These are phyloP conservation scores for Cladophialophora exuberans DNA, from an alignment of 2,329 filamentous ascomycete species.

Conservation along the genomic window DNA sequence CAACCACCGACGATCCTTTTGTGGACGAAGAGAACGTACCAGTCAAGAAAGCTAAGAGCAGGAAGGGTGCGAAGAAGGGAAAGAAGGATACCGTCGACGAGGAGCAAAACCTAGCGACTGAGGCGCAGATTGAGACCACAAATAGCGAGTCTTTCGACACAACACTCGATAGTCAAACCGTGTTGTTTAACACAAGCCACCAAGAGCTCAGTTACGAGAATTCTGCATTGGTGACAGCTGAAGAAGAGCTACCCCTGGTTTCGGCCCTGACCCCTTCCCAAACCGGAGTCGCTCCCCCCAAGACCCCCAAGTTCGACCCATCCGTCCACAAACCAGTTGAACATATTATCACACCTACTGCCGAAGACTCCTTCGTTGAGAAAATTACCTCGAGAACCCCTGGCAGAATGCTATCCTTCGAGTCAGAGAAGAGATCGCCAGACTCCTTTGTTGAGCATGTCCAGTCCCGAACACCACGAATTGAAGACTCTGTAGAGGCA, in stretches of 20 bases:
- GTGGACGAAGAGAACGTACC: constrained; percentile 10
- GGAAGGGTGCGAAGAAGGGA: constrained; percentile 14
- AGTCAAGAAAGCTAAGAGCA: constrained; percentile 21
- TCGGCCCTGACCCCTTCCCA: constrained; percentile 2
- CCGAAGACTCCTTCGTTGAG: constrained; percentile 37
- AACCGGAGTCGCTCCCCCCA: constrained; percentile 11
- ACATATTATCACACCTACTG: constrained; percentile 5
- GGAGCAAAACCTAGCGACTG: too few species aligned
- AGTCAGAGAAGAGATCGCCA: constrained; percentile 5
- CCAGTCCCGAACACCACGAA: constrained; percentile 31
- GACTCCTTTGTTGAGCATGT: constrained; percentile 32
- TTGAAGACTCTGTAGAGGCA: constrained; percentile 54
- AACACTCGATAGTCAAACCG: background rate
- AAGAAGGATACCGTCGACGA: constrained; percentile 15
- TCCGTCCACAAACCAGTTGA: constrained; percentile 27
- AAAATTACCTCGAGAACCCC: constrained; percentile 36
- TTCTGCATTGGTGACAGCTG: background rate
- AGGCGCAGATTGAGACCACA: too few species aligned
- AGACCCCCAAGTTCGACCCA: constrained; percentile 36
- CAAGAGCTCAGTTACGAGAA: background rate
- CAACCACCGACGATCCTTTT: constrained; percentile 17
- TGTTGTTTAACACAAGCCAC: background rate
- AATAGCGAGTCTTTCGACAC: background rate
- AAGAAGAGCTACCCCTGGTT: constrained; percentile 8
- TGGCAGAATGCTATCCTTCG: constrained; percentile 24